Evolutionary conservation across 2,329 filamentous ascomycete species (phyloP).

Genomic region (Elsinoe batatas): DNA sequence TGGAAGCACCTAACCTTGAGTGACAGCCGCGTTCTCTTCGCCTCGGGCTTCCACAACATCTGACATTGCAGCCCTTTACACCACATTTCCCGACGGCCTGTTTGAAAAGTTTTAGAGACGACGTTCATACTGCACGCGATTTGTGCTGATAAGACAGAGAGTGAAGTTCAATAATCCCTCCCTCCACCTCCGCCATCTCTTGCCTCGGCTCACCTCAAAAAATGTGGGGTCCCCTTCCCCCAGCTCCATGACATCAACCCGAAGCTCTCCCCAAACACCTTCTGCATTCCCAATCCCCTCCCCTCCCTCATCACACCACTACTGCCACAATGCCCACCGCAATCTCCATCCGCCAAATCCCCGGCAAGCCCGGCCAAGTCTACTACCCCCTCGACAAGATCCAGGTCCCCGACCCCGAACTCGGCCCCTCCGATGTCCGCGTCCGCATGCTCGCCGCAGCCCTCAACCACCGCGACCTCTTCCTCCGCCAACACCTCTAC

Average conservation of each 20-base stretch:
- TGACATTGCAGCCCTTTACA: too few species aligned
- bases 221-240: constrained; percentile 1
- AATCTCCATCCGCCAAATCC: constrained; percentile 57
- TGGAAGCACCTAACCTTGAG: too few species aligned
- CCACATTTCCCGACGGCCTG: background rate
- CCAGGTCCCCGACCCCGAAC: constrained; percentile 52
- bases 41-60: too few species aligned
- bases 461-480: constrained; percentile 91
- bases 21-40: too few species aligned
- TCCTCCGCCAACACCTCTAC: constrained; percentile 87
- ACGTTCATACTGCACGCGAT: too few species aligned
- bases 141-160: too few species aligned
- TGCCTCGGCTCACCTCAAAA: constrained; percentile 1
- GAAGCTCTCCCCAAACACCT: background rate
- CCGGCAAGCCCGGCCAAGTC: constrained; percentile 78
- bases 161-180: background rate
- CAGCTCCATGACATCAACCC: constrained; percentile 10
- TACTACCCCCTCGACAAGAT: constrained; percentile 59
- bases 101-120: too few species aligned
- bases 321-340: constrained; percentile 42
- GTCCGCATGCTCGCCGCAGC: constrained; percentile 69
- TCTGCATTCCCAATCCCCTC: background rate
- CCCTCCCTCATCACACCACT: background rate
- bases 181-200: background rate
- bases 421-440: constrained; percentile 58